These are phyloP conservation scores for Symbiotaphrina buchneri DNA, from an alignment of 495 filamentous ascomycete genomes.

Conservation along the genomic window DNA sequence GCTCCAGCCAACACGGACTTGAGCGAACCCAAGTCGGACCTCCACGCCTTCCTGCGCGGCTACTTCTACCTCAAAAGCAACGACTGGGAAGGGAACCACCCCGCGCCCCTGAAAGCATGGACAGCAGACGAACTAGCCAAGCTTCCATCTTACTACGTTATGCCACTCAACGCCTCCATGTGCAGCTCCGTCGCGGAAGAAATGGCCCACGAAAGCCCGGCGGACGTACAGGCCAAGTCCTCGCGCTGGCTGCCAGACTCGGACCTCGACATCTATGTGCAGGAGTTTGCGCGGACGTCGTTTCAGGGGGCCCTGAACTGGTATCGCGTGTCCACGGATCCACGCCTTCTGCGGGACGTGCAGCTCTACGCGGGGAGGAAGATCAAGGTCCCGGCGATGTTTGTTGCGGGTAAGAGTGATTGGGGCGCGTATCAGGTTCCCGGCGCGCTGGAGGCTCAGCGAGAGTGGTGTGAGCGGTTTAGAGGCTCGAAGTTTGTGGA, in stretches of 20 bases:
- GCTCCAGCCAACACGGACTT: slow-evolving; percentile 30
- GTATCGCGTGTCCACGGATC: slow-evolving; percentile 36
- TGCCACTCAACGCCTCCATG: slow-evolving; percentile 34
- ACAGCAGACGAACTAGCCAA: slow-evolving; percentile 26
- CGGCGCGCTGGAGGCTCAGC: slow-evolving; percentile 34
- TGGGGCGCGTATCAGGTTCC: slow-evolving; percentile 50
- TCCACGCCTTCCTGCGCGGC: slow-evolving; percentile 34
- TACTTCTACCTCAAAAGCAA: slow-evolving; percentile 49
- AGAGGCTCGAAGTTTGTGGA: no score
- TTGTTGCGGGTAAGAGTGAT: slow-evolving; percentile 34
- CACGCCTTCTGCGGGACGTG: slow-evolving; percentile 23
- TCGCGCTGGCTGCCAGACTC: slow-evolving; percentile 32
- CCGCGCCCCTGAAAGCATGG: slow-evolving; percentile 28
- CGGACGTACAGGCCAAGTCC: slow-evolving; percentile 4
- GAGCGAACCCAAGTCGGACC: slow-evolving; percentile 24
- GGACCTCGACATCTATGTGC: slow-evolving; percentile 34
- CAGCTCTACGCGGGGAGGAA: slow-evolving; percentile 35
- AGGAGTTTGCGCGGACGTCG: slow-evolving; percentile 37
- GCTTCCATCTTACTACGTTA: slow-evolving; percentile 48
- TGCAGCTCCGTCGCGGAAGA: slow-evolving; percentile 24
- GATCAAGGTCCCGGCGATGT: slow-evolving; percentile 36
- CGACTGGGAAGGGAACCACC: slow-evolving; percentile 30
- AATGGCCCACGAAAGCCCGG: slow-evolving; percentile 26
- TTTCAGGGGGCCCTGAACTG: slow-evolving; percentile 53
- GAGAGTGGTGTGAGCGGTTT: no score